Conservation (phyloP, 129 eudicot species). For the Sambucus nigra region DNA sequence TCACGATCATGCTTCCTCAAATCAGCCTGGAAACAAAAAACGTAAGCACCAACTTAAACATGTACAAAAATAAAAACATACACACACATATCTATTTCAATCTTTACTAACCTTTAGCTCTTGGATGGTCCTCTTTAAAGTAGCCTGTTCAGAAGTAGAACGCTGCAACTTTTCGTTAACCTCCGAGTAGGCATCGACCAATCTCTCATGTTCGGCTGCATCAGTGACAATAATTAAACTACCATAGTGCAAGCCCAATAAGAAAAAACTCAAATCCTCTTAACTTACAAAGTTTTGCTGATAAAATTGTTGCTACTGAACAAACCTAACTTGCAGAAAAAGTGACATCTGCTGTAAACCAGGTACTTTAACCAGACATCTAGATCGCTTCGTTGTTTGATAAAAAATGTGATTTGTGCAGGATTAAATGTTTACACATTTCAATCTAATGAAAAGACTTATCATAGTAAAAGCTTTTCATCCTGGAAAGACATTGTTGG, state of each 20-base stretch:
- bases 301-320: no score
- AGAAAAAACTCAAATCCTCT: conserved; percentile 3
- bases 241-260: neutral
- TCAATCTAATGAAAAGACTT: no score
- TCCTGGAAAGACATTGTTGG: no score
- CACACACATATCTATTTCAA: neutral
- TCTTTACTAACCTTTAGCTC: conserved; percentile 44
- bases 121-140: conserved; percentile 46
- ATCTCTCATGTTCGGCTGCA: conserved; percentile 74
- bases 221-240: neutral
- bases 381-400: no score
- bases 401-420: no score
- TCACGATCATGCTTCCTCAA: conserved; percentile 71
- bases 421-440: no score
- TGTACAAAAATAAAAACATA: neutral
- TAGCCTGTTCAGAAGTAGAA: conserved; percentile 54
- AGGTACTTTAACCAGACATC: no score
- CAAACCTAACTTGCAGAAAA: no score
- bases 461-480: no score
- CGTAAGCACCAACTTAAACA: conserved; percentile 2
- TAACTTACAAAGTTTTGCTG: no score
- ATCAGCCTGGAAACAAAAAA: conserved; percentile 37
- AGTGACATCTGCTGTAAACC: no score
- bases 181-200: conserved; percentile 67
- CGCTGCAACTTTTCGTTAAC: conserved; percentile 64